Evolutionary conservation across 192 early-diverging fungal genomes (phyloP).

Genomic region (Backusella psychrophila): DNA sequence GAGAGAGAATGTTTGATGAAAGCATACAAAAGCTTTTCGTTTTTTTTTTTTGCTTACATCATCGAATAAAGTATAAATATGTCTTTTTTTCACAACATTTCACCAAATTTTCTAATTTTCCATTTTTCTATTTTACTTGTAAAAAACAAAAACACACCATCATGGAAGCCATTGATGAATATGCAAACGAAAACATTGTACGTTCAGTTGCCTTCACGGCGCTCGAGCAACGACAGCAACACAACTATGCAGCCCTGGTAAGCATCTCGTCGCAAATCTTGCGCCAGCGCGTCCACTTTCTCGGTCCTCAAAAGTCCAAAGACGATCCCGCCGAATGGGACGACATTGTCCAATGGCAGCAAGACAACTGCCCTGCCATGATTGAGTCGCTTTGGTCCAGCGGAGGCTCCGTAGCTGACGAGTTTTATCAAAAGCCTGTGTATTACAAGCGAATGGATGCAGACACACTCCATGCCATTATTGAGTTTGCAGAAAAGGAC

Average conservation of each 20-base stretch:
- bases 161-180: constrained; percentile 46
- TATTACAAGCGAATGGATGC: constrained; percentile 35
- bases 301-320: constrained; percentile 8
- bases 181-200: constrained; percentile 36
- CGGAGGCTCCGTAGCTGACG: background rate
- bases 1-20: too few relatives aligned
- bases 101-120: background rate
- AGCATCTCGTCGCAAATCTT: constrained; percentile 31
- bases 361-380: constrained; percentile 23
- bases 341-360: constrained; percentile 36
- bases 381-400: constrained; percentile 28
- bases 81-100: background rate
- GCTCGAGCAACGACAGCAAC: constrained; percentile 30
- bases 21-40: too few relatives aligned
- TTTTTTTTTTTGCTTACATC: background rate
- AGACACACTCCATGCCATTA: constrained; percentile 35
- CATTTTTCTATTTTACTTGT: background rate
- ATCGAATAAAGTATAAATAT: background rate
- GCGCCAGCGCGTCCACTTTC: constrained; percentile 25
- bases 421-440: constrained; percentile 19
- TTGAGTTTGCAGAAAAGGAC: constrained; percentile 27
- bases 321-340: constrained; percentile 15
- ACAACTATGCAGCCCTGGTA: constrained; percentile 20
- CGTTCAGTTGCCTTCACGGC: constrained; percentile 34
- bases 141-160: background rate